Evolutionary conservation across 2,329 filamentous ascomycete species (phyloP), one percentile per base, ranked within the genome.

Genomic region (Calonectria leucothoes): DNA sequence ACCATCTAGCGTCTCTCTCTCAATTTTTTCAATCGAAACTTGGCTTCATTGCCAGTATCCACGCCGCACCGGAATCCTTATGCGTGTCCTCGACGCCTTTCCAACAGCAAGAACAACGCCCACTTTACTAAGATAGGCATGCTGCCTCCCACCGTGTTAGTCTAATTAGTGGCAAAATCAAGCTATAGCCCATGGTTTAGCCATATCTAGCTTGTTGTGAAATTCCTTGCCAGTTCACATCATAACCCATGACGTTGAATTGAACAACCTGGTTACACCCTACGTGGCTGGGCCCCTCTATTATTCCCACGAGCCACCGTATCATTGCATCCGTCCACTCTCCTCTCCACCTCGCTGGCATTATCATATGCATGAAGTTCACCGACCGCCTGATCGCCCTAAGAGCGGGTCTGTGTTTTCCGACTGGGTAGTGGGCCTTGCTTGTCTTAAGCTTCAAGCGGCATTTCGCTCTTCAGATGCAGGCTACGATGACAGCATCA

Each of bases 11-110:
- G 20, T 33, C 39, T n/a, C n/a, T 29, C 27, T 39, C 25, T n/a
- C 20, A 31, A 11, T 5, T 31, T 69, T 69, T 69, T 61, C 66
- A 69, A 69, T 69, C 15, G n/a, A 61, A 52, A 17, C 20, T 23
- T 6, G n/a, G 6, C 52, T 61, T 39, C 15, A 33, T 69, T 29
- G 39, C 42, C 5, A 51, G 33, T n/a, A 12, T 49, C 27, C n/a
- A 69, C 49, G 39, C 35, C 63, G 35, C 33, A 20, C 31, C n/a
- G n/a, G 15, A 39, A 29, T 39, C n/a, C 48, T 27, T 6, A 37
- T 37, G 33, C 48, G n/a, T 55, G 8, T 8, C 5, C 23, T 6
- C 35, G 45, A 25, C 61, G 17, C 45, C 48, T 39, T 20, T 49
- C 42, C 3, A 12, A 42, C 48, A 12, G n/a, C 14, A 20, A n/a